Evolutionary conservation across 176 grass and related monocot genomes (phyloP).

Genomic region (Poa pratensis): DNA sequence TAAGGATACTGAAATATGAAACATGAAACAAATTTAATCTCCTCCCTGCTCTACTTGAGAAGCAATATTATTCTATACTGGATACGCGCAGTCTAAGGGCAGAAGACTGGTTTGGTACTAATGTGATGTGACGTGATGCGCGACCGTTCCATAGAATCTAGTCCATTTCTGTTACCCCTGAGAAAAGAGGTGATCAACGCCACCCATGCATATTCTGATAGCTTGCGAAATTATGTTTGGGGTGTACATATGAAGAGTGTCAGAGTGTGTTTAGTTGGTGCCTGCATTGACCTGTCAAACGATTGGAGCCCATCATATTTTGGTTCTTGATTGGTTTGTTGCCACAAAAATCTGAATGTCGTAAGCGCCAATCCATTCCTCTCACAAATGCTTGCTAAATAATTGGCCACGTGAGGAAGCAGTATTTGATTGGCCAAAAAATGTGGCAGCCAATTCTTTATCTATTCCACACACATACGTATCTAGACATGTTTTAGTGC

Average conservation of each 20-base stretch:
- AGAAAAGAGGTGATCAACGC: neutral
- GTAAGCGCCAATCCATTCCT: neutral
- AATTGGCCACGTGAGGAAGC: neutral
- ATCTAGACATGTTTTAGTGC: too few species aligned
- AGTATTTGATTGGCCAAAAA: neutral
- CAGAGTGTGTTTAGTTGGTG: neutral
- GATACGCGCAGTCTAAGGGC: neutral
- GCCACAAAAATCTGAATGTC: neutral
- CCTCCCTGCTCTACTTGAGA: conserved; percentile 19
- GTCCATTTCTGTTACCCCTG: neutral
- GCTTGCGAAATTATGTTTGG: neutral
- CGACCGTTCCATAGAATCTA: neutral
- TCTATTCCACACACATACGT: too few species aligned
- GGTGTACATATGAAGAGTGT: neutral
- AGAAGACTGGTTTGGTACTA: neutral
- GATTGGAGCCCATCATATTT: neutral
- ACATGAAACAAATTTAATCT: neutral
- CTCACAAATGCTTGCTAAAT: neutral
- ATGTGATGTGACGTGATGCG: neutral
- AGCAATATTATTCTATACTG: conserved; percentile 14
- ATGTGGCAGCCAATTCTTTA: neutral
- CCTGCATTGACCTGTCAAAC: neutral
- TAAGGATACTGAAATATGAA: conserved; percentile 12
- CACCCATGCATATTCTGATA: neutral
- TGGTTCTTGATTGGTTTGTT: neutral